Conservation (phyloP, 495 filamentous ascomycete species). For the Eremomyces bilateralis region DNA sequence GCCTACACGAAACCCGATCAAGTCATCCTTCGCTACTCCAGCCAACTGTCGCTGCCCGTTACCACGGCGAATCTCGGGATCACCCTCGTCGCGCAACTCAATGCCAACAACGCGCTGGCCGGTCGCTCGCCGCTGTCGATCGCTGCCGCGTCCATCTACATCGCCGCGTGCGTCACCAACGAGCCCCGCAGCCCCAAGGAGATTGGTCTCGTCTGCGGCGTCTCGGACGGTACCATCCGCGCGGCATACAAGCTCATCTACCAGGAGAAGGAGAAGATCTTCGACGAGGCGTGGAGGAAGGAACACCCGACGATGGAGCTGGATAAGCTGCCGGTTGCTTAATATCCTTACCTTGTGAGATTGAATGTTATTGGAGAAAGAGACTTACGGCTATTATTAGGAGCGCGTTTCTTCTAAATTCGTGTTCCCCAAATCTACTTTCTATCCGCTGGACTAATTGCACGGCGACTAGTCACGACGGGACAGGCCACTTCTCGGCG, state of each 20-base stretch:
- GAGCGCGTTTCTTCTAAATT: too few relatives aligned
- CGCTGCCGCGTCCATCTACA: slow-evolving; percentile 89
- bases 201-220: slow-evolving; percentile 57
- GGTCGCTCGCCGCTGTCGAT: slow-evolving; percentile 88
- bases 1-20: slow-evolving; percentile 65
- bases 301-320: too few relatives aligned
- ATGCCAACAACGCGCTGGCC: slow-evolving; percentile 52
- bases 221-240: slow-evolving; percentile 89
- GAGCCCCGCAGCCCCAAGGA: slow-evolving; percentile 61
- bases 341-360: too few relatives aligned
- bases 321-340: too few relatives aligned
- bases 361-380: too few relatives aligned
- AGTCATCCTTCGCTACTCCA: slow-evolving; percentile 75
- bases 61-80: slow-evolving; percentile 48
- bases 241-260: slow-evolving; percentile 83
- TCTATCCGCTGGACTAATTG: too few relatives aligned
- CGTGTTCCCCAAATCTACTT: too few relatives aligned
- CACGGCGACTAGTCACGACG: too few relatives aligned
- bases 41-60: slow-evolving; percentile 46
- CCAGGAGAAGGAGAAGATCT: slow-evolving; percentile 43
- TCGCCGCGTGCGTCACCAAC: slow-evolving; percentile 68
- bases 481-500: too few relatives aligned
- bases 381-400: too few relatives aligned
- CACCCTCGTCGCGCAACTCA: slow-evolving; percentile 50
- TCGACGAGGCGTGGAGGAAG: slow-evolving; percentile 52